phyloP scores from a whole-genome alignment of 2,329 filamentous ascomycete genomes.

The Exophiala mesophila region DNA sequence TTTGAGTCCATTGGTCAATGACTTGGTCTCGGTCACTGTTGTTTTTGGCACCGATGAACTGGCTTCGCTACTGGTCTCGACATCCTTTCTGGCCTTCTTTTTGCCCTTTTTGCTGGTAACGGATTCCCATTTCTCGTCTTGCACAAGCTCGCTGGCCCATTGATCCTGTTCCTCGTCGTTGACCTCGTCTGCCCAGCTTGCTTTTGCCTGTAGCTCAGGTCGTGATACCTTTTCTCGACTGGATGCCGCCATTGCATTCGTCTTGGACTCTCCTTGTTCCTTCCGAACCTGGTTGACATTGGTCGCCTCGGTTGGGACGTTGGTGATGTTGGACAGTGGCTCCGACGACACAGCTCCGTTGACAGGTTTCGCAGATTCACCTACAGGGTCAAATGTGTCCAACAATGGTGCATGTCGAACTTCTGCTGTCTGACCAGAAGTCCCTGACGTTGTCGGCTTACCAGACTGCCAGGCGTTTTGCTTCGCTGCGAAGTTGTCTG shows the following conservation, averaged over 20 bases:
- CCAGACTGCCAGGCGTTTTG: constrained; percentile 50
- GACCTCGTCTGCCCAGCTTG: constrained; percentile 45
- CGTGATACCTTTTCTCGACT: constrained; percentile 13
- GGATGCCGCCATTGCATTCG: constrained; percentile 16
- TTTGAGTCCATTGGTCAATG: constrained; percentile 11
- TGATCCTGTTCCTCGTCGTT: constrained; percentile 60
- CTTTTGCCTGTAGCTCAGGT: constrained; percentile 25
- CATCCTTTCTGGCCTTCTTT: constrained; percentile 43
- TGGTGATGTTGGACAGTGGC: constrained; percentile 11
- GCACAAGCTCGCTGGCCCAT: constrained; percentile 42
- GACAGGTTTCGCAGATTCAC: constrained; percentile 3
- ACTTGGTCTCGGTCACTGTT: constrained; percentile 2
- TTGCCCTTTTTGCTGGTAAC: constrained; percentile 55
- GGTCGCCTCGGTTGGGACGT: constrained; percentile 4
- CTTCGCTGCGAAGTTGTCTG: constrained; percentile 45
- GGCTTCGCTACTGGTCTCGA: constrained; percentile 42
- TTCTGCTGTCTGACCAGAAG: constrained; percentile 10
- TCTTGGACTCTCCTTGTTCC: constrained; percentile 17
- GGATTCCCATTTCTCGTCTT: constrained; percentile 56
- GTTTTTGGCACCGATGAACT: constrained; percentile 26
- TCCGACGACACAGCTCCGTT: constrained; percentile 19
- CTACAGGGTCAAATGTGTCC: constrained; percentile 39
- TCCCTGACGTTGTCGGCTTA: constrained; percentile 26
- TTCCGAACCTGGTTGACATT: constrained; percentile 12
- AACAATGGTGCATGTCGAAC: constrained; percentile 32